Conservation (phyloP, 1,139 yeast species). For the Arxiozyma slooffiae region DNA sequence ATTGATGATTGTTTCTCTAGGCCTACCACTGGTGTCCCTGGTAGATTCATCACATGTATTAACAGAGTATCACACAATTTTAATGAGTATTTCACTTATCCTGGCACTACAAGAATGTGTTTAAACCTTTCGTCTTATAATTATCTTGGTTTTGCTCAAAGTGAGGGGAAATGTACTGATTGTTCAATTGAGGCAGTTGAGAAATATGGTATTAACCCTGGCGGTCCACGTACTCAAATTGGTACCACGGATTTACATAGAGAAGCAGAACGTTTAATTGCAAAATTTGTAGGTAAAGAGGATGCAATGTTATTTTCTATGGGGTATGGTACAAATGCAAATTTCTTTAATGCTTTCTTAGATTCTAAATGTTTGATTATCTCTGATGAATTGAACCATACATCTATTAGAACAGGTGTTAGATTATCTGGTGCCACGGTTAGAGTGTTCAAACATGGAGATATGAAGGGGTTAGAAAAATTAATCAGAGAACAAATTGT, state of each 20-base stretch:
- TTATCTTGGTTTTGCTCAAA: constrained; percentile 93
- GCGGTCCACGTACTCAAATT: constrained; percentile 63
- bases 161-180: constrained; percentile 85
- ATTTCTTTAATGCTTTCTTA: constrained; percentile 70
- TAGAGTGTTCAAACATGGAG: constrained; percentile 86
- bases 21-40: constrained; percentile 96
- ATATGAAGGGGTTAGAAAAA: constrained; percentile 72
- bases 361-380: constrained; percentile 84
- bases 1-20: constrained; percentile 92
- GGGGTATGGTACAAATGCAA: constrained; percentile 97
- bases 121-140: constrained; percentile 84
- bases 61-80: constrained; percentile 62
- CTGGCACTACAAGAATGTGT: constrained; percentile 69
- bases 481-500: constrained; percentile 79
- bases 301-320: constrained; percentile 78
- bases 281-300: constrained; percentile 85
- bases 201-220: constrained; percentile 64
- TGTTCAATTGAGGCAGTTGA: constrained; percentile 54
- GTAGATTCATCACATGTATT: constrained; percentile 73
- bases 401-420: constrained; percentile 90
- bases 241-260: constrained; percentile 74
- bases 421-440: constrained; percentile 90
- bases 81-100: constrained; percentile 49
- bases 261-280: constrained; percentile 66
- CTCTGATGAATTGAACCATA: constrained; percentile 90